Percentiles rank a stretch among this genome's conserved stretches.
Conservation (phyloP, 176 grass and related monocot species). For the Cenchrus americanus region DNA sequence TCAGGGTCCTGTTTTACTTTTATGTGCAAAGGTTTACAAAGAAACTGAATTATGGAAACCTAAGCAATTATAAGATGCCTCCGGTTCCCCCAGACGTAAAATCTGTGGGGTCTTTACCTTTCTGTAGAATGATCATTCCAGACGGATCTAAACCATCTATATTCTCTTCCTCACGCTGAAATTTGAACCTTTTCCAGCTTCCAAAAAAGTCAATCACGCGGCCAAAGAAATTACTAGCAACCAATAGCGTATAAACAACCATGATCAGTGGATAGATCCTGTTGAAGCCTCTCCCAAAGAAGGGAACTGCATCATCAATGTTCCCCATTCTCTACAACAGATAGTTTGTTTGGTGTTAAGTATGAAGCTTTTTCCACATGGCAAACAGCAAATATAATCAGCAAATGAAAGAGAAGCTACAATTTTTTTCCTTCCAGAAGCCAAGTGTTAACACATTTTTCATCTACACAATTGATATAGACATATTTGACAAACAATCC, state of each 20-base stretch:
- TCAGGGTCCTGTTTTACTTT: not conserved
- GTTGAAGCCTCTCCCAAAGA: constrained; percentile 99
- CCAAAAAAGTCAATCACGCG: constrained; percentile 91
- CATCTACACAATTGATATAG: not conserved
- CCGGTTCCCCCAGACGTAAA: constrained; percentile 8
- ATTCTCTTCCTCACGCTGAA: constrained; percentile 83
- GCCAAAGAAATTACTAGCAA: constrained; percentile 97
- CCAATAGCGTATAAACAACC: constrained; percentile 94
- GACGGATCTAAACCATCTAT: constrained; percentile 91
- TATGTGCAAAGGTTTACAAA: not conserved
- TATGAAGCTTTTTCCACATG: constrained; percentile 4
- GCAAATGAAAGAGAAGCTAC: constrained; percentile 8
- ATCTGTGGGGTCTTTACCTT: constrained; percentile 58
- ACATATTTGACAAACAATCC: constrained; percentile 18
- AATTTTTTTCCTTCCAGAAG: constrained; percentile 17
- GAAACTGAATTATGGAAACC: not conserved
- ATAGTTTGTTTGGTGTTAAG: constrained; percentile 36
- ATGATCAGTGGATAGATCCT: constrained; percentile 99
- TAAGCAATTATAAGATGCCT: not conserved
- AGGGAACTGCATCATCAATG: constrained; percentile 97
- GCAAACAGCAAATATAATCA: constrained; percentile 4
- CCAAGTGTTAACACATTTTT: not conserved
- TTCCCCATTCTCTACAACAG: constrained; percentile 96
- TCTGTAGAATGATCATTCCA: constrained; percentile 97
- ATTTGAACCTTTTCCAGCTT: constrained; percentile 94